Conservation (phyloP, 2,329 filamentous ascomycete species). For the Coniochaeta hoffmannii region DNA sequence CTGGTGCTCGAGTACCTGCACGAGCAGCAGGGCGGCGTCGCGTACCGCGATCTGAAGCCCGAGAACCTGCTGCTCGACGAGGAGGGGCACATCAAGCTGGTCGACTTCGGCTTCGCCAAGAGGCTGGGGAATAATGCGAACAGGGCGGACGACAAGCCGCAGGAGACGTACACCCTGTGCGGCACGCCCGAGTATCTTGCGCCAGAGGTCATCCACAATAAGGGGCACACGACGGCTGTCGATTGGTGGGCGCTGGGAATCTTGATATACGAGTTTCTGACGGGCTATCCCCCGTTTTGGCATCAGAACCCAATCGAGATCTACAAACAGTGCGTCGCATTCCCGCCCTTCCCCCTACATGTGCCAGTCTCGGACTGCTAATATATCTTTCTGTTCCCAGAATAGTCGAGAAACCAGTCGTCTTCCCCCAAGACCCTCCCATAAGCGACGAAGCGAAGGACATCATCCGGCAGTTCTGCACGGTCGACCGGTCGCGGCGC, state of each 20-base stretch:
- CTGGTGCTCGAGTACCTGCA: slow-evolving; percentile 75
- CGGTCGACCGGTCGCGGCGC: slow-evolving; percentile 68
- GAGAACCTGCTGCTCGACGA: slow-evolving; percentile 75
- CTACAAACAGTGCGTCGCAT: slow-evolving; percentile 59
- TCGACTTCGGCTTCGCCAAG: slow-evolving; percentile 83
- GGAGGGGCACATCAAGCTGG: slow-evolving; percentile 72
- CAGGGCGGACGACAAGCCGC: slow-evolving; percentile 34
- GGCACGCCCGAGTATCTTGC: slow-evolving; percentile 80
- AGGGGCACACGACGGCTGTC: slow-evolving; percentile 67
- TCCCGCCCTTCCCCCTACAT: background rate
- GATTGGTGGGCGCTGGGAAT: slow-evolving; percentile 88
- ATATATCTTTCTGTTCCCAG: slow-evolving; percentile 29
- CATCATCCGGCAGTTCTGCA: slow-evolving; percentile 70
- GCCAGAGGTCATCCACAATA: slow-evolving; percentile 78
- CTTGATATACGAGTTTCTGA: slow-evolving; percentile 76
- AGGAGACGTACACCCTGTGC: slow-evolving; percentile 76
- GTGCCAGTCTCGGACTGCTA: slow-evolving; percentile 5
- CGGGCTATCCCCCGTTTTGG: slow-evolving; percentile 82
- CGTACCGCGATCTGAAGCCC: slow-evolving; percentile 76
- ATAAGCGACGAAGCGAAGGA: slow-evolving; percentile 65
- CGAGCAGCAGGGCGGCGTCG: slow-evolving; percentile 68
- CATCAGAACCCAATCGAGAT: slow-evolving; percentile 82
- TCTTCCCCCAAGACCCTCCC: slow-evolving; percentile 60
- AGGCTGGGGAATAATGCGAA: slow-evolving; percentile 57
- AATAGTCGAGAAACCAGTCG: slow-evolving; percentile 71